Evolutionary conservation across 495 filamentous ascomycete genomes (phyloP), one percentile per base, ranked within the genome.

Genomic region (Penicillium mononematosum): DNA sequence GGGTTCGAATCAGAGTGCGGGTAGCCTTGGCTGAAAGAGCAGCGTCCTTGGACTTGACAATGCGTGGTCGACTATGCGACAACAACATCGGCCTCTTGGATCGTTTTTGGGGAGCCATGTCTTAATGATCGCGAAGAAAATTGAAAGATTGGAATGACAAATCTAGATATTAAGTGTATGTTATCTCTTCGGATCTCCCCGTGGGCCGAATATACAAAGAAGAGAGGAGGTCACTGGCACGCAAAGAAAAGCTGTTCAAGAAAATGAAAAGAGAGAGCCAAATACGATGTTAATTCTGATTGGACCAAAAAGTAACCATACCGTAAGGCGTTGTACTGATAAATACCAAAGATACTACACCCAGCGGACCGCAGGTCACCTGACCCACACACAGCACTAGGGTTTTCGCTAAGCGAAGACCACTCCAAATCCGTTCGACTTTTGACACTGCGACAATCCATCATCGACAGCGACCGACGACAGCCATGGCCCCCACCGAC

Each of bases 11-110:
- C 52, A 96, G 76, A 51, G 83, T 82, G 53, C 91, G 85, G 5
- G 89, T 92, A 27, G 85, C 83, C 65, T 89, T 91, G 45, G 91
- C 84, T 16, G 92, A 91, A 39, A 96, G 82, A n/a, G 79, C 71
- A 45, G 77, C 65, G 19, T 80, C 75, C 53, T 81, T 82, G 5
- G 77, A 68, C 54, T 70, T 74, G 59, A 66, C 60, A 50, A 68
- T 76, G 36, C 86, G 88, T 38, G 90, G 90, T 8, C 91, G 87
- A 5, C 86, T 85, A 39, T 79, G 81, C 16, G 88, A 82, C n/a
- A 94, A 75, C 31, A 80, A 74, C 57, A 79, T 81, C 34, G 75
- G 67, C 31, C 62, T 66, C 59, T 70, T 76, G 41, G 69, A 65
- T 25, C 64, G 66, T 43, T 63, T 82, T 16, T 63, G 67, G 29